A percentile compares a stretch with the other conserved stretches of the same genome.
Conservation (phyloP, 306 rosid genomes). For the Psophocarpus tetragonolobus region DNA sequence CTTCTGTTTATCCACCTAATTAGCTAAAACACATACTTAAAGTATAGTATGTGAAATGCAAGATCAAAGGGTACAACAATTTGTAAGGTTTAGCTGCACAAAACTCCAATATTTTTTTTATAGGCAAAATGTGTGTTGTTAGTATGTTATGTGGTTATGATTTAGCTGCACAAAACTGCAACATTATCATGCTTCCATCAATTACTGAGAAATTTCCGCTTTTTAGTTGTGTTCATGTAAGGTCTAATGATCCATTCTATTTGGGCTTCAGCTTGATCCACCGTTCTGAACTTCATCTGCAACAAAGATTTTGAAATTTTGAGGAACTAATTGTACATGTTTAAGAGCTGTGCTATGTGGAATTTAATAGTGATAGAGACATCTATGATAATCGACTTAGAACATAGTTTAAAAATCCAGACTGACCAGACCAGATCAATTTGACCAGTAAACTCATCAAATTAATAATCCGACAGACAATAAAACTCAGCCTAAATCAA, state of each 20-base stretch:
- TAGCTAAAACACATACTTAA: not conserved
- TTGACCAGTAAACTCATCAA: too few species aligned
- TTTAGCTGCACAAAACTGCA: not conserved
- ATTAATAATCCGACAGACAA: too few species aligned
- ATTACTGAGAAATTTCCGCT: conserved; percentile 59
- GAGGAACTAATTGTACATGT: not conserved
- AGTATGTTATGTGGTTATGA: too few species aligned
- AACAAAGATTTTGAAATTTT: not conserved
- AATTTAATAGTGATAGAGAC: too few species aligned
- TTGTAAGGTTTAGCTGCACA: not conserved
- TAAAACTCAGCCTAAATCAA: too few species aligned
- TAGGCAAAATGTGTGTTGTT: too few species aligned
- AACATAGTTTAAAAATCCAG: too few species aligned
- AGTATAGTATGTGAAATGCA: not conserved
- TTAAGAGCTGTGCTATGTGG: not conserved
- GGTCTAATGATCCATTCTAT: conserved; percentile 82
- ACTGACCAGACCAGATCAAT: too few species aligned
- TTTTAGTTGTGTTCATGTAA: conserved; percentile 77
- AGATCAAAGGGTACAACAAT: not conserved
- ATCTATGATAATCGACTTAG: not conserved
- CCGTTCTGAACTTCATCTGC: conserved; percentile 83
- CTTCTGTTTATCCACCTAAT: not conserved
- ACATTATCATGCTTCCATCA: conserved; percentile 32
- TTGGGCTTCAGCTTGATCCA: conserved; percentile 82
- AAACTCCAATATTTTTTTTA: not conserved